Evolutionary conservation across 2,329 filamentous ascomycete genomes (phyloP).

Genomic region (Parasarocladium wereldwijsianum): DNA sequence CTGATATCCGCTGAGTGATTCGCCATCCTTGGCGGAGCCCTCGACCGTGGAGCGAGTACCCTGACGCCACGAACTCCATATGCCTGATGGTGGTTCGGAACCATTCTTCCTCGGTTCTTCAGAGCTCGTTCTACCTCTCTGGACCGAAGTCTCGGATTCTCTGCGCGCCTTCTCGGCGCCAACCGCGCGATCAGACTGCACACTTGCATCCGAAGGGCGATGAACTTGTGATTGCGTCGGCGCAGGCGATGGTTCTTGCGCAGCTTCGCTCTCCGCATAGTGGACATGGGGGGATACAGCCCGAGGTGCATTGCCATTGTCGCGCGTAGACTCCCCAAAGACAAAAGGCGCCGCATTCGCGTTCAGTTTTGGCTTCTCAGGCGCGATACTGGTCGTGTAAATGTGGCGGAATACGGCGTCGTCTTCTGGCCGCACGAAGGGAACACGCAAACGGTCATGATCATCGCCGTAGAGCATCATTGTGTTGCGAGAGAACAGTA

Average conservation of each 20-base stretch:
- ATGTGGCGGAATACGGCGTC: constrained; percentile 68
- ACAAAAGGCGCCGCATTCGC: constrained; percentile 31
- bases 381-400: constrained; percentile 41
- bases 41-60: constrained; percentile 35
- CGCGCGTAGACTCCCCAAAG: constrained; percentile 17
- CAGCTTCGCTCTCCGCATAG: constrained; percentile 11
- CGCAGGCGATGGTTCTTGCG: constrained; percentile 16
- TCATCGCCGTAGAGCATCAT: constrained; percentile 80
- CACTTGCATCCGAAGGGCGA: constrained; percentile 19
- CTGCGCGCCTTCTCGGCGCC: constrained; percentile 24
- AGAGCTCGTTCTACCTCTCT: too few relatives aligned
- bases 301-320: constrained; percentile 8
- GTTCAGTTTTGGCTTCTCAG: constrained; percentile 44
- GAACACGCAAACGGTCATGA: constrained; percentile 73
- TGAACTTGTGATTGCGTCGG: constrained; percentile 18
- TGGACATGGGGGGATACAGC: constrained; percentile 7
- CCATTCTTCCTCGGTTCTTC: constrained; percentile 17
- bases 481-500: constrained; percentile 83
- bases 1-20: constrained; percentile 52
- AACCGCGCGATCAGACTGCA: constrained; percentile 26
- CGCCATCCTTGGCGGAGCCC: constrained; percentile 34
- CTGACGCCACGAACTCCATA: constrained; percentile 61
- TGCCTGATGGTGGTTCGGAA: constrained; percentile 37
- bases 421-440: constrained; percentile 84
- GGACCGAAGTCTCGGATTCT: too few relatives aligned